Evolutionary conservation across 768 basidiomycete species (phyloP), one percentile per base, ranked within the genome.

Genomic region (Chalciporus chontae): DNA sequence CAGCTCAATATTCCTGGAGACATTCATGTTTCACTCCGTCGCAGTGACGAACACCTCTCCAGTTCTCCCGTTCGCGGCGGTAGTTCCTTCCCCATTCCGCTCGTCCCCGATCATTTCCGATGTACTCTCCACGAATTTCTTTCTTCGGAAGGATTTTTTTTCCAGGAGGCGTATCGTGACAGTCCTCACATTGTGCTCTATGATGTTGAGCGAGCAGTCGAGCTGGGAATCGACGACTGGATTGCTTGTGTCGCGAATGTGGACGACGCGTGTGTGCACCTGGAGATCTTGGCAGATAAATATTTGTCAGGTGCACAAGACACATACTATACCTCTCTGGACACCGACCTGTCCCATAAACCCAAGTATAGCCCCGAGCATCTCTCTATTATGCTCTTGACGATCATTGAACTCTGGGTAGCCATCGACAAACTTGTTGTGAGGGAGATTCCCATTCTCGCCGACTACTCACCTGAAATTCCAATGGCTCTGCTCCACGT

Each of bases 381-480:
- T 40, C 40, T 60, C 7, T 76, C 74, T 0, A 48, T 70, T 2
- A 72, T 78, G 67, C 55, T 78, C 40, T 60, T 78, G 34, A 56
- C 57, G 2, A 38, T 34, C 8, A 21, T 58, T 0, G 71, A 75
- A 24, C 61, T 69, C 14, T 69, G 64, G 68, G 46, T 66, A 7
- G 69, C 59, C 0, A 41, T 70, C n/a, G 69, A 69, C 45, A 58
- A 41, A 17, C 18, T 61, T 3, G 55, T 45, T 0, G 37, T 58
- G 14, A 38, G 23, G 5, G 34, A 55, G 31, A 58, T 51, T 26
- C 60, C 67, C n/a, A 43, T 69, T 3, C 39, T 69, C 13, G 43
- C 26, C 8, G 48, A 66, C 8, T 69, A 64, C 32, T 60, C 60
- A 2, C 68, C 68, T 0, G 68, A 64, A 43, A 50, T 69, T 5